Conservation (phyloP, 1,139 yeast species). For the Taphrina pruni region DNA sequence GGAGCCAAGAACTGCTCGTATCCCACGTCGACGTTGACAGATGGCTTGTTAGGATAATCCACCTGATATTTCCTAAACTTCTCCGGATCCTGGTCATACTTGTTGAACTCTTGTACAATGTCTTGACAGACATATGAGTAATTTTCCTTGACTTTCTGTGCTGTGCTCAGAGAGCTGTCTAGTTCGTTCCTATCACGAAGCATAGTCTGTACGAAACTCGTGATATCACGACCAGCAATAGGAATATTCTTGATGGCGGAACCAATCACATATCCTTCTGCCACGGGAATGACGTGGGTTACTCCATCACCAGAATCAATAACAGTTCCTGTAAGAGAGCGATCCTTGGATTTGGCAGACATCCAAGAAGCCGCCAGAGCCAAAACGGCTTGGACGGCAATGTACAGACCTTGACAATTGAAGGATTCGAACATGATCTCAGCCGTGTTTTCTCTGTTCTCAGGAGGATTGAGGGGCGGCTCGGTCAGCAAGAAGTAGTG, state of each 20-base stretch:
- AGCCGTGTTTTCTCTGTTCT: slow-evolving; percentile 96
- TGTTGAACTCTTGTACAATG: slow-evolving; percentile 92
- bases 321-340: slow-evolving; percentile 97
- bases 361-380: slow-evolving; percentile 99
- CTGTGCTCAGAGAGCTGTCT: slow-evolving; percentile 92
- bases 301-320: slow-evolving; percentile 98
- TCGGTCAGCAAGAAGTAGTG: slow-evolving; percentile 89
- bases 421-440: slow-evolving; percentile 98
- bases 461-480: slow-evolving; percentile 98
- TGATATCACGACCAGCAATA: slow-evolving; percentile 97
- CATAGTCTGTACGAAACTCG: slow-evolving; percentile 87
- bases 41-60: slow-evolving; percentile 69
- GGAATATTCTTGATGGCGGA: slow-evolving; percentile 97
- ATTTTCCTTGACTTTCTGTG: slow-evolving; percentile 93
- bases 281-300: slow-evolving; percentile 98
- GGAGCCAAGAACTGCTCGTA: slow-evolving; percentile 98
- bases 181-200: slow-evolving; percentile 96
- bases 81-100: slow-evolving; percentile 92
- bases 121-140: slow-evolving; percentile 98
- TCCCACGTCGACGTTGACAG: slow-evolving; percentile 83
- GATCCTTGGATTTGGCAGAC: slow-evolving; percentile 88
- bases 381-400: slow-evolving; percentile 97
- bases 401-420: slow-evolving; percentile 97
- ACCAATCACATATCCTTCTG: slow-evolving; percentile 98
- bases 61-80: slow-evolving; percentile 92